Conservation (phyloP, 306 rosid species). For the Elaeagnus macrophylla region DNA sequence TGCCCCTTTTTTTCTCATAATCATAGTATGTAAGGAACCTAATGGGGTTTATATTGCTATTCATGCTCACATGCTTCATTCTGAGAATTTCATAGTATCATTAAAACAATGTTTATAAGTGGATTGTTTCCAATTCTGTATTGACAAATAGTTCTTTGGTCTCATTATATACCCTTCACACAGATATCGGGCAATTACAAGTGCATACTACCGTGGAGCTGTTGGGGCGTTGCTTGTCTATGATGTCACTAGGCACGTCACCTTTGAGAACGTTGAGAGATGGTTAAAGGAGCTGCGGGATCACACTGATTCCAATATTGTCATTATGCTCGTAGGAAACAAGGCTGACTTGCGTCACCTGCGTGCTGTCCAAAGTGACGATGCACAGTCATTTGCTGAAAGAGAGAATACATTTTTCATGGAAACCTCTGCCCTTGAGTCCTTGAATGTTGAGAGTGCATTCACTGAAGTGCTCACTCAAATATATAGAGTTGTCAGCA, state of each 20-base stretch:
- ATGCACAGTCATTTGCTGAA: constrained; percentile 61
- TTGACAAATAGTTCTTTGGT: not conserved
- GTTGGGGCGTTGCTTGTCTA: constrained; percentile 81
- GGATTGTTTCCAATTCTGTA: too few species aligned
- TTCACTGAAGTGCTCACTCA: constrained; percentile 81
- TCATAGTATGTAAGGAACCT: too few species aligned
- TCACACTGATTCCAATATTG: constrained; percentile 80
- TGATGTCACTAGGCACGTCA: constrained; percentile 67
- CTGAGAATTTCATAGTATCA: too few species aligned
- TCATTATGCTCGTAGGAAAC: constrained; percentile 77
- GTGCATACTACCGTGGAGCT: constrained; percentile 78
- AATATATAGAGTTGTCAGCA: constrained; percentile 59
- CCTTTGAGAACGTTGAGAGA: constrained; percentile 71
- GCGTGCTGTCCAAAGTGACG: constrained; percentile 53
- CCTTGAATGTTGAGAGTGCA: constrained; percentile 67
- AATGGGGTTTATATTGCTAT: too few species aligned
- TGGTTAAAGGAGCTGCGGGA: constrained; percentile 82
- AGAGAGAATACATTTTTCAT: constrained; percentile 61
- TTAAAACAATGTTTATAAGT: too few species aligned
- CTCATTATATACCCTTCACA: constrained; percentile 19
- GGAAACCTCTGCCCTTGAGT: constrained; percentile 78
- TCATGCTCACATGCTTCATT: too few species aligned
- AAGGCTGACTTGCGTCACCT: constrained; percentile 78
- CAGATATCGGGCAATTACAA: constrained; percentile 79
- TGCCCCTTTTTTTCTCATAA: too few species aligned